Evolutionary conservation across 352 stramenopile genomes (phyloP).

Genomic region (Globisporangium echinulatum): DNA sequence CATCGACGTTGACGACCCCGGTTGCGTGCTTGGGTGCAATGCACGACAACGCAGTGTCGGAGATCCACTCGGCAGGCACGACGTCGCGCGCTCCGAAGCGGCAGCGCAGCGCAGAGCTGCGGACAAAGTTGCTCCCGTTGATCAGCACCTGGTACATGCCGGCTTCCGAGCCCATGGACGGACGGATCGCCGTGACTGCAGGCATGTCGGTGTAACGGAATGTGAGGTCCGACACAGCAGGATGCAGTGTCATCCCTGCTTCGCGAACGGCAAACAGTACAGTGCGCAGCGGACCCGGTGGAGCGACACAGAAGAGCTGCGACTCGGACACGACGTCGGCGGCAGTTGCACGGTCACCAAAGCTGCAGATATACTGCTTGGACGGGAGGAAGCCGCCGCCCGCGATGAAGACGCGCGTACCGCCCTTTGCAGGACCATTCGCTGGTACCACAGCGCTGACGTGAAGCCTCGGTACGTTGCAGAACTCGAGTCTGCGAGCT

Average conservation of each 20-base stretch:
- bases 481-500: conserved; percentile 2
- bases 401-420: conserved; percentile 30
- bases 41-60: conserved; percentile 24
- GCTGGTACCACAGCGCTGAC: conserved; percentile 24
- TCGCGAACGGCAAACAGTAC: conserved; percentile 23
- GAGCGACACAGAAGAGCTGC: conserved; percentile 30
- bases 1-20: conserved; percentile 28
- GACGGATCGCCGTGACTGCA: conserved; percentile 11
- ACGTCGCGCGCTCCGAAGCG: conserved; percentile 32
- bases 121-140: conserved; percentile 27
- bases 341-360: conserved; percentile 14
- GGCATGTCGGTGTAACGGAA: conserved; percentile 24
- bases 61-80: conserved; percentile 28
- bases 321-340: conserved; percentile 20
- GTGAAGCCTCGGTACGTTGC: conserved; percentile 4
- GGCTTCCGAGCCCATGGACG: conserved; percentile 21
- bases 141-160: conserved; percentile 24
- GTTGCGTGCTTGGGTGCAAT: conserved; percentile 18
- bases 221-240: background rate
- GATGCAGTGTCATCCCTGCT: conserved; percentile 1
- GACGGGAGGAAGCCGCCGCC: conserved; percentile 21
- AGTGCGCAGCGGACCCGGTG: conserved; percentile 11
- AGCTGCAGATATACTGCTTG: conserved; percentile 19
- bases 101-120: conserved; percentile 24
- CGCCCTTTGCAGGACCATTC: conserved; percentile 23